Evolutionary conservation across 2,329 filamentous ascomycete genomes (phyloP).

Genomic region (Monilinia fructicola): DNA sequence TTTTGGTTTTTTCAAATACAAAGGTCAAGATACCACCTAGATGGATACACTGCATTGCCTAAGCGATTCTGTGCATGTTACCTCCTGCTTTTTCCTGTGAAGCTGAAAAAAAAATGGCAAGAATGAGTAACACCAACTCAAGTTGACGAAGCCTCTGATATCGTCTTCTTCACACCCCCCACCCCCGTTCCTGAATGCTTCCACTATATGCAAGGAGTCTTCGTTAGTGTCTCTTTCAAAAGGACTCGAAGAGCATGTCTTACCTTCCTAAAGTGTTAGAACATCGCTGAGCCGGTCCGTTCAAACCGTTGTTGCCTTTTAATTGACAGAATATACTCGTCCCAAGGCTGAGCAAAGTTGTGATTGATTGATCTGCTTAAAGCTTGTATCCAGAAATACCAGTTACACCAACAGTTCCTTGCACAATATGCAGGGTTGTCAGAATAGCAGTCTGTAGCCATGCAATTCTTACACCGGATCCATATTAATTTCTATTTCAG

Average conservation of each 20-base stretch:
- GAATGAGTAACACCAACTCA: background rate
- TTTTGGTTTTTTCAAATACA: background rate
- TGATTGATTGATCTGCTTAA: slow-evolving; percentile 4
- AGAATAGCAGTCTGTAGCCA: slow-evolving; percentile 22
- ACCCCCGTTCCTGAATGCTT: slow-evolving; percentile 1
- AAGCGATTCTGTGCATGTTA: slow-evolving; percentile 10
- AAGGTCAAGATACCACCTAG: slow-evolving; percentile 11
- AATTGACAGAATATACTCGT: slow-evolving; percentile 1
- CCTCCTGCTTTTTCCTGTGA: slow-evolving; percentile 9
- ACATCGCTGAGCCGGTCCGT: slow-evolving; percentile 36
- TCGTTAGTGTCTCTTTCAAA: background rate
- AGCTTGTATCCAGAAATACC: slow-evolving; percentile 3
- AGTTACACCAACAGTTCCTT: slow-evolving; percentile 17
- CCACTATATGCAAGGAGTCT: background rate
- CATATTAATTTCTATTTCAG: slow-evolving; percentile 32
- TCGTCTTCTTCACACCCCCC: background rate
- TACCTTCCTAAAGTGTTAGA: slow-evolving; percentile 18
- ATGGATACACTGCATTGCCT: slow-evolving; percentile 13
- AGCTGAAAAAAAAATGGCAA: slow-evolving; percentile 4
- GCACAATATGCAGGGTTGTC: slow-evolving; percentile 22
- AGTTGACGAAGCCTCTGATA: background rate
- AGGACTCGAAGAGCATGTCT: background rate
- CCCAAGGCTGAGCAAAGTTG: slow-evolving; percentile 9
- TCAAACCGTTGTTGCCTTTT: slow-evolving; percentile 29
- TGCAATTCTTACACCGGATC: slow-evolving; percentile 25